Conservation (phyloP, 2,329 filamentous ascomycete species). For the Coccinonectria pachysandricola region DNA sequence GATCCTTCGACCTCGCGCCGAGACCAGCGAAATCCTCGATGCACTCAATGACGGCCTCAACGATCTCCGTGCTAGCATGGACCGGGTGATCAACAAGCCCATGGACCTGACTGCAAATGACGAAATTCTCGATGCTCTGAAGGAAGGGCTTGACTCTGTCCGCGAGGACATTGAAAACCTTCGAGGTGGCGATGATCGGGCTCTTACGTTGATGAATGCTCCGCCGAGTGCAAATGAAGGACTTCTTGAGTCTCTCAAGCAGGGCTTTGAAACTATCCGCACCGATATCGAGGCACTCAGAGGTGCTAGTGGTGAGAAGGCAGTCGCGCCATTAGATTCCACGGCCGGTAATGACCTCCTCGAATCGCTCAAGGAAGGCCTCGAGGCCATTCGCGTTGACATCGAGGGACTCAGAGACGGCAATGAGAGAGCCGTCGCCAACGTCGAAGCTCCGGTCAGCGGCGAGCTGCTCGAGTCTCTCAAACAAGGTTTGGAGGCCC, state of each 20-base stretch:
- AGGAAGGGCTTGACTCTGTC: constrained; percentile 66
- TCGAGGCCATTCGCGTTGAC: constrained; percentile 65
- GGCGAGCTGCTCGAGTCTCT: constrained; percentile 83
- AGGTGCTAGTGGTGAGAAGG: constrained; percentile 37
- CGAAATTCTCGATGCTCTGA: constrained; percentile 81
- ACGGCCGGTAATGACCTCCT: constrained; percentile 78
- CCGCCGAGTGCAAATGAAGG: constrained; percentile 63
- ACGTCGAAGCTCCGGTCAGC: constrained; percentile 62
- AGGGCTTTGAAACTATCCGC: constrained; percentile 65
- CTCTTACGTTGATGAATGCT: constrained; percentile 31
- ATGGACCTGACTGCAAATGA: constrained; percentile 75
- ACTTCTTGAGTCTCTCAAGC: constrained; percentile 75
- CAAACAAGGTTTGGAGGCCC: constrained; percentile 65
- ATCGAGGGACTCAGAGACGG: constrained; percentile 69
- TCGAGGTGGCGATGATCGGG: constrained; percentile 46
- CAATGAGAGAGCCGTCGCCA: constrained; percentile 44
- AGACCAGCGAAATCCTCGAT: constrained; percentile 81
- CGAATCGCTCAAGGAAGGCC: constrained; percentile 72
- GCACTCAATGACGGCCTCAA: constrained; percentile 82
- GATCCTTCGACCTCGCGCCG: constrained; percentile 54
- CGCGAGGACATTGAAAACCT: constrained; percentile 69
- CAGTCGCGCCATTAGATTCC: constrained; percentile 22
- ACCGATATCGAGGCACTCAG: constrained; percentile 71
- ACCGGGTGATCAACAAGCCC: constrained; percentile 67
- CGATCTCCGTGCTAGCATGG: constrained; percentile 65